Evolutionary conservation across 2,329 filamentous ascomycete species (phyloP).

Genomic region (Beauveria asiatica): DNA sequence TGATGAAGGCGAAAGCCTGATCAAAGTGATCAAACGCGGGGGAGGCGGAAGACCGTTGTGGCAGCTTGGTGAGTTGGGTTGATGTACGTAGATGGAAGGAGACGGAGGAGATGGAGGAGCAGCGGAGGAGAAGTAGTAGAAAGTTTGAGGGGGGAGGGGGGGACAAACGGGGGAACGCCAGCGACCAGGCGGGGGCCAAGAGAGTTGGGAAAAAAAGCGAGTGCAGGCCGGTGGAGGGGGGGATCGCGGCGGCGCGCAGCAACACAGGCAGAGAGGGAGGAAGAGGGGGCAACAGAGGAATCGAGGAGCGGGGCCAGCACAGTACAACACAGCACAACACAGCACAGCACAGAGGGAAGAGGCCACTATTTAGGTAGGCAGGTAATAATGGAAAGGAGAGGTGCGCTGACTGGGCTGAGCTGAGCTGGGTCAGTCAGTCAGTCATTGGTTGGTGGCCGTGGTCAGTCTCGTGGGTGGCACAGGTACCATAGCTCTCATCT

Average conservation of each 20-base stretch:
- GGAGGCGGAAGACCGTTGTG: background rate
- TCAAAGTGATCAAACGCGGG: background rate
- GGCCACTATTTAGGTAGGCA: too few relatives aligned
- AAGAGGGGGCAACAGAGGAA: slow-evolving; percentile 3
- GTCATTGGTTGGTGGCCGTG: background rate
- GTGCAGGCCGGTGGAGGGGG: background rate
- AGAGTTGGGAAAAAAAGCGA: slow-evolving; percentile 5
- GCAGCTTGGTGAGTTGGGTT: background rate
- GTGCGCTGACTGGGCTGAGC: background rate
- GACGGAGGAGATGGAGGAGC: slow-evolving; percentile 1
- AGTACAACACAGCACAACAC: background rate
- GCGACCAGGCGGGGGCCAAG: slow-evolving; percentile 7
- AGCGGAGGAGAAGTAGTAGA: slow-evolving; percentile 9
- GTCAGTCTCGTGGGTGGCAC: background rate
- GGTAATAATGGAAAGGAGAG: background rate
- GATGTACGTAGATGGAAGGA: slow-evolving; percentile 4
- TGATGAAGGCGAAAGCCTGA: background rate
- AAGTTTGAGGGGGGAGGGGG: slow-evolving; percentile 9
- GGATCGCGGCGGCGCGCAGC: background rate
- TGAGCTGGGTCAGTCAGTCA: background rate
- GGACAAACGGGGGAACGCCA: background rate
- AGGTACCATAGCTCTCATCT: slow-evolving; percentile 1
- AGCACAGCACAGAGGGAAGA: background rate
- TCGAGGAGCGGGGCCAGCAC: background rate
- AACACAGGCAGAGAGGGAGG: background rate